Percentiles rank a stretch among this genome's conserved stretches.
phyloP scores from a whole-genome alignment of 306 rosid genomes.

The Mimosa bimucronata region DNA sequence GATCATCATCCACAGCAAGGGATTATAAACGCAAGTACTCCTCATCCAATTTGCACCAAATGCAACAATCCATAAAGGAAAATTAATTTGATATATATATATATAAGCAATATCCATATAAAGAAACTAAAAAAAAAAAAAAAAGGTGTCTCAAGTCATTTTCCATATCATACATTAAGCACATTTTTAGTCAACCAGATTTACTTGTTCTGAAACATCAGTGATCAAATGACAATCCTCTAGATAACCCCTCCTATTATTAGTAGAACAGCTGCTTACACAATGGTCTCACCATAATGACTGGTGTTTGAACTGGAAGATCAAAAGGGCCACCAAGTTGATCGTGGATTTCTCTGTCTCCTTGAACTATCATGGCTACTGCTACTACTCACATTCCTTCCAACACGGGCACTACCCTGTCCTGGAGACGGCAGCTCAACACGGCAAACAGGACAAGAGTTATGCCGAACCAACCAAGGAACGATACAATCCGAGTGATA shows the following conservation, averaged over 20 bases:
- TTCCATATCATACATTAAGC: slow-evolving; percentile 21
- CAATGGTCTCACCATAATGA: slow-evolving; percentile 44
- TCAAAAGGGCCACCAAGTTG: slow-evolving; percentile 68
- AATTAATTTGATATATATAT: too few species aligned
- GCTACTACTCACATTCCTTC: too few species aligned
- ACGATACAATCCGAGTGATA: slow-evolving; percentile 84
- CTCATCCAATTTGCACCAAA: background rate
- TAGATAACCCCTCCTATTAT: slow-evolving; percentile 42
- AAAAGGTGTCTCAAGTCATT: background rate
- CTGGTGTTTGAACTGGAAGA: slow-evolving; percentile 51
- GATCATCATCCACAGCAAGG: background rate
- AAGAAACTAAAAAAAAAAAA: too few species aligned
- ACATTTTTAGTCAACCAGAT: slow-evolving; percentile 34
- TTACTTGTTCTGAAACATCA: slow-evolving; percentile 28
- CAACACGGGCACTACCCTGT: slow-evolving; percentile 37
- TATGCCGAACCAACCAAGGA: slow-evolving; percentile 81
- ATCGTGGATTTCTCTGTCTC: slow-evolving; percentile 48
- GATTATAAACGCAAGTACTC: too few species aligned
- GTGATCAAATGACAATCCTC: slow-evolving; percentile 54
- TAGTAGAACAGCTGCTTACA: slow-evolving; percentile 54
- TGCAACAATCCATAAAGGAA: background rate
- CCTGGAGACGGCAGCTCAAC: slow-evolving; percentile 72
- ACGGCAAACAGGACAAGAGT: slow-evolving; percentile 89
- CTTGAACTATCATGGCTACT: slow-evolving; percentile 36
- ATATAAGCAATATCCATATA: background rate